A percentile compares a stretch with the other conserved stretches of the same genome.
Evolutionary conservation across 352 stramenopile species (phyloP).

Genomic region (Phytophthora capsici): DNA sequence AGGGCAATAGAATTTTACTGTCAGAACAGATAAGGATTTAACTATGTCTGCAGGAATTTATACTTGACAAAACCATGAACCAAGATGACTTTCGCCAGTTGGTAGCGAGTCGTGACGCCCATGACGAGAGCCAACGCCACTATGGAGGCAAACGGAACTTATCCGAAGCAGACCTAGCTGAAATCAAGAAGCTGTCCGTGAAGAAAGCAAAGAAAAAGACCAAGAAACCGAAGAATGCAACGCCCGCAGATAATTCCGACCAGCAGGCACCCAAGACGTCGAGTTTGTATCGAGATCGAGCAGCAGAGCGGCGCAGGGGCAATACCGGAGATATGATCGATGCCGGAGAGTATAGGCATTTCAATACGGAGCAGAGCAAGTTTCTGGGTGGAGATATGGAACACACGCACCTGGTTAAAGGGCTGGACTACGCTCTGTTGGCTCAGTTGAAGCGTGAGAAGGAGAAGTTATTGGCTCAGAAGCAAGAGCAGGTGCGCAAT

Average conservation of each 20-base stretch:
- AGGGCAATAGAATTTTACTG: neutral
- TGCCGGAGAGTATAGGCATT: slow-evolving; percentile 53
- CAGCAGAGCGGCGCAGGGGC: slow-evolving; percentile 63
- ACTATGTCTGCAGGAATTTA: slow-evolving; percentile 3
- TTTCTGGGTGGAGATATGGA: slow-evolving; percentile 83
- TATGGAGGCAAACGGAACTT: slow-evolving; percentile 70
- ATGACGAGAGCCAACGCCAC: slow-evolving; percentile 7
- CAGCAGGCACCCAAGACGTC: neutral
- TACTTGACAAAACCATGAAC: slow-evolving; percentile 49
- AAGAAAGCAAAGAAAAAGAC: slow-evolving; percentile 71
- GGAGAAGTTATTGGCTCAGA: slow-evolving; percentile 52
- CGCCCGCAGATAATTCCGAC: neutral
- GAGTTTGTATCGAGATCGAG: slow-evolving; percentile 66
- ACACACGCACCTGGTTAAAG: slow-evolving; percentile 91
- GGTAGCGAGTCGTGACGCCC: slow-evolving; percentile 39
- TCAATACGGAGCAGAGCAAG: slow-evolving; percentile 83
- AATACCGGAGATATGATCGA: slow-evolving; percentile 50
- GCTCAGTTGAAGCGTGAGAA: slow-evolving; percentile 87
- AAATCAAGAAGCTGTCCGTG: slow-evolving; percentile 54
- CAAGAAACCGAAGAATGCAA: slow-evolving; percentile 48
- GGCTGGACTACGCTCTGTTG: slow-evolving; percentile 87
- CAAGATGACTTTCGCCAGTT: slow-evolving; percentile 82
- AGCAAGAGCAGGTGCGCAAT: slow-evolving; percentile 31
- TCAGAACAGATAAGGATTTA: slow-evolving; percentile 4
- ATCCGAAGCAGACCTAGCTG: slow-evolving; percentile 52